Conservation (phyloP, 2,329 filamentous ascomycete species). For the Ascochyta lentis region DNA sequence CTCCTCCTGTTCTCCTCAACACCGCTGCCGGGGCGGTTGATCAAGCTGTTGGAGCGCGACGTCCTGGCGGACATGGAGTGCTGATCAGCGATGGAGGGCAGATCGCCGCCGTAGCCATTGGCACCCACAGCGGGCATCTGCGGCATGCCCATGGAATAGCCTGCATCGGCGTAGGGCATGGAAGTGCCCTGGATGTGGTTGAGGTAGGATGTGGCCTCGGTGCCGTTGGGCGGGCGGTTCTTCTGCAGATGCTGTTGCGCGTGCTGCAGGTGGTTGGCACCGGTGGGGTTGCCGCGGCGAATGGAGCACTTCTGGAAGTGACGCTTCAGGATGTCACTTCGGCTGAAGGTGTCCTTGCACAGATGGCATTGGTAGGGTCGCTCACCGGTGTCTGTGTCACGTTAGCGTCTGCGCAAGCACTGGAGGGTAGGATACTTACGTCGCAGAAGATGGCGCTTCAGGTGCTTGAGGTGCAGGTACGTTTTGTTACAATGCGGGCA, state of each 20-base stretch:
- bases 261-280: slow-evolving; percentile 92
- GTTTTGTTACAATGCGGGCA: slow-evolving; percentile 99
- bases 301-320: slow-evolving; percentile 99
- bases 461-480: slow-evolving; percentile 94
- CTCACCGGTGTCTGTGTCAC: slow-evolving; percentile 83
- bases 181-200: slow-evolving; percentile 44
- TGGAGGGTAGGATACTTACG: slow-evolving; percentile 69
- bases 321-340: slow-evolving; percentile 97
- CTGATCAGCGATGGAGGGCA: slow-evolving; percentile 49
- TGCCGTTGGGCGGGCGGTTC: slow-evolving; percentile 45
- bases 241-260: slow-evolving; percentile 89
- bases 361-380: slow-evolving; percentile 98
- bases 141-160: slow-evolving; percentile 45
- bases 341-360: slow-evolving; percentile 96
- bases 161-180: slow-evolving; percentile 42
- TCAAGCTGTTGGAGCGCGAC: slow-evolving; percentile 58
- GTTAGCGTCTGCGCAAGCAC: slow-evolving; percentile 42
- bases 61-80: slow-evolving; percentile 56
- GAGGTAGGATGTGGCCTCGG: slow-evolving; percentile 47
- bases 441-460: slow-evolving; percentile 93
- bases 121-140: slow-evolving; percentile 42
- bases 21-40: slow-evolving; percentile 48
- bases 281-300: slow-evolving; percentile 91
- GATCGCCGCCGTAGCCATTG: slow-evolving; percentile 46
- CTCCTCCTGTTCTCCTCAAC: slow-evolving; percentile 47